Base-by-base conservation (phyloP, 2,329 filamentous ascomycete genomes). In the Ceratocystis harringtonii region DNA sequence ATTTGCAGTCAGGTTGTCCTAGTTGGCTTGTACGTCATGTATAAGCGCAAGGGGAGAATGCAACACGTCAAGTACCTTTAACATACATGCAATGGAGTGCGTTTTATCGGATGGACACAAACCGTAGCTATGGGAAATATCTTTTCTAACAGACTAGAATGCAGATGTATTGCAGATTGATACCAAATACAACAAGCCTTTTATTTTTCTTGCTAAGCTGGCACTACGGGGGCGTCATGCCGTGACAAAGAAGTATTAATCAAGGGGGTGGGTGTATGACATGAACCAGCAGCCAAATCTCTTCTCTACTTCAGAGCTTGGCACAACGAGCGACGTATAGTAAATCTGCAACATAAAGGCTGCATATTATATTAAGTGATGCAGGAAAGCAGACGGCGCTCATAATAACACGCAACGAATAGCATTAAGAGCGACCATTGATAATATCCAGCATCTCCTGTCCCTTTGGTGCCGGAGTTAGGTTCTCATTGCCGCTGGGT, bases 41-140 rank as follows among this genome's bases (percentile, higher is more conserved):
- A 96, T 77, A 95, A 95, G 81, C 82, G 85, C 70, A 85, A 87
- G 72, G 84, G 87, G 76, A 80, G 83, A 48, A 84, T 80, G 69
- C 84, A 85, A 74, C 90, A 90, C n/a, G 96, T 96, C 81, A 96
- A 96, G 78, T 96, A 91, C 75, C 77, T 96, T 73, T 96, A 79
- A 72, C 10, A 32, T 5, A 72, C 10, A 32, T 15, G 36, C 36
- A 41, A 15, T 3, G 12, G 10, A 5, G 10, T 41, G 36, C 12
- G 30, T 22, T 15, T 22, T 45, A 44, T 36, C 6, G 41, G 25
- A n/a, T 62, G 19, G 15, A 41, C 17, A 30, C 48, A 55, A 19
- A 45, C 43, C 44, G 8, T 12, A 17, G 25, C 44, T 19, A 61
- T 44, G 43, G 19, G n/a, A 61, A 32, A 28, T 22, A n/a, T 6